Evolutionary conservation across 2,329 filamentous ascomycete genomes (phyloP), one percentile per base, ranked within the genome.

Genomic region (Bipolaris bicolor): DNA sequence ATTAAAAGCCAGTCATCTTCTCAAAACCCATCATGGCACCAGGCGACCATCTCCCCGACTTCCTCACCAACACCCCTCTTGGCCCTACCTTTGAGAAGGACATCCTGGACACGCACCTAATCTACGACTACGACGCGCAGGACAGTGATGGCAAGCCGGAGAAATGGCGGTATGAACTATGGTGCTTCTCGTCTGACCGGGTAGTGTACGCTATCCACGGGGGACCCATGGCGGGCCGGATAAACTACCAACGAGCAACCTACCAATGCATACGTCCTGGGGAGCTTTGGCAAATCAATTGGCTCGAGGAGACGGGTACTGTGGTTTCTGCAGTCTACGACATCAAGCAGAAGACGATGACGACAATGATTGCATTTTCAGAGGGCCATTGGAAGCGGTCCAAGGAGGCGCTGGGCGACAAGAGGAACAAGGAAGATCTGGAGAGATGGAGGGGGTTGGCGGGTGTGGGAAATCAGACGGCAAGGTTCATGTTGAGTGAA

Each of bases 81-180:
- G 58, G 69, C 50, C 52, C 63, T 20, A 62, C 76, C 20, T 84
- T 84, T 60, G 77, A 84, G 40, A 69, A 77, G 34, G 84, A 86
- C 58, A 78, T 86, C 34, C 76, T 76, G 41, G 77, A 86, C 62
- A 78, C 81, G 2, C 83, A 86, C 60, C 75, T 86, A 1, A 77
- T 86, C 51, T 86, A 87, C 68, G 83, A 86, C 61, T 86, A 86
- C 61, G 77, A 80, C 39, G 83, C 81, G 0, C 70, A 81, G 50
- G 79, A 83, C 55, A 58, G 61, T 2, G 54, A 79, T 1, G 82
- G 83, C 9, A 81, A 81, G 5, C 79, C 82, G 0, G 82, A 85
- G 49, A 86, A 84, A 67, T 87, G 84, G 85, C 80, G 82, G 1
- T 87, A 87, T 63, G 84, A 87, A 58, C 81, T 87, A 66, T 86